phyloP scores from a whole-genome alignment of 139 green algal species.

The Monoraphidium neglectum region DNA sequence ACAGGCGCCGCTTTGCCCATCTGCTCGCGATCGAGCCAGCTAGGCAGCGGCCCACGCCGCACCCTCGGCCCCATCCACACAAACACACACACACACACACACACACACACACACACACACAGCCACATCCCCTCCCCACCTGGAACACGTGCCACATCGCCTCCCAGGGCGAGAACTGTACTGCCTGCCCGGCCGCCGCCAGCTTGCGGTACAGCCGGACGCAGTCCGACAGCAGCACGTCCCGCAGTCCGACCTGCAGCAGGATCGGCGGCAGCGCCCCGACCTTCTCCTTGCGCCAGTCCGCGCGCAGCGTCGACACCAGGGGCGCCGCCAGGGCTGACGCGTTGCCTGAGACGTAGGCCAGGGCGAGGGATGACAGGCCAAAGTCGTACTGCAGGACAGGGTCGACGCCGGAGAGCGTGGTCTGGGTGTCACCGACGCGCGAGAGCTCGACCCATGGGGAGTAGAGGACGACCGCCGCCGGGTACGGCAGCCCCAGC shows the following conservation, averaged over 20 bases:
- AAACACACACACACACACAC: too few relatives aligned
- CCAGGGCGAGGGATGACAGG: too few relatives aligned
- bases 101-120: too few relatives aligned
- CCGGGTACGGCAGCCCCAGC: not conserved
- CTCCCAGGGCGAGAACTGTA: conserved; percentile 13
- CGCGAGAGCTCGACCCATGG: not conserved
- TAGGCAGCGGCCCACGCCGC: too few relatives aligned
- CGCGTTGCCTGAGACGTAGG: not conserved
- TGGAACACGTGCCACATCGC: conserved; percentile 26
- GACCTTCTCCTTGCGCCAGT: not conserved
- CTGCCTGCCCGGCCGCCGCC: conserved; percentile 1
- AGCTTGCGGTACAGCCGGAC: conserved; percentile 24
- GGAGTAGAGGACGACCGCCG: not conserved
- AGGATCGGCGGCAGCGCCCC: conserved; percentile 8
- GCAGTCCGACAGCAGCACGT: not conserved
- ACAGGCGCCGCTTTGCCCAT: too few relatives aligned
- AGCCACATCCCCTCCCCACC: not conserved
- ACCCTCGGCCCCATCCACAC: too few relatives aligned
- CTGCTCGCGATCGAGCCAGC: too few relatives aligned
- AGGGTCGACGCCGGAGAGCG: not conserved
- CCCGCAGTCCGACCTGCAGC: conserved; percentile 13
- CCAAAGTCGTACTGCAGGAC: not conserved
- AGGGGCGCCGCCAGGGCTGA: not conserved
- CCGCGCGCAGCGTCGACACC: not conserved
- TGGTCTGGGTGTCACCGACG: not conserved